Base-by-base conservation (phyloP, 1,139 yeast genomes). In the Nakaseomyces kungkrabaensis region DNA sequence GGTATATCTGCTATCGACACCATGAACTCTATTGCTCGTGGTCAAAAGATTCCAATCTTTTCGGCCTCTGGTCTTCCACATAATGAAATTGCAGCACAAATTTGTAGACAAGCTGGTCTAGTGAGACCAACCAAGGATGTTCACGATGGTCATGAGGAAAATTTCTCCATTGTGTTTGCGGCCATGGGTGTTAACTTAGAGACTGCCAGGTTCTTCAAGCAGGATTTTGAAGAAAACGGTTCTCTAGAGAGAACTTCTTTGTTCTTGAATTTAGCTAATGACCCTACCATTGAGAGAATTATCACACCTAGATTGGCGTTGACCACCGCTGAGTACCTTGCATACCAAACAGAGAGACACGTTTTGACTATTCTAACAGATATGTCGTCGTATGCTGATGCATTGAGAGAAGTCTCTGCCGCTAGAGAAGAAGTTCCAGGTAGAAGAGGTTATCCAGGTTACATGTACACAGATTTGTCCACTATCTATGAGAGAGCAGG, bases 401-500 rank as follows among this genome's bases (percentile, higher is more conserved):
- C 99, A 41, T 78, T 92, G 68, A 90, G 99, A 82, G 99, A 92
- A 76, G 98, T 92, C 50, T 89, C 97, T 54, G 98, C 99, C 54
- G 99, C 99, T 48, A 87, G 99, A 79, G 99, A 92, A 75, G 99
- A 92, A 75, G 99, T 92, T 46, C 99, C 99, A 66, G 99, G 99
- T 78, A 89, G 99, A 81, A 89, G 99, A 82, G 99, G 99, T 77
- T 92, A 92, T 73, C 99, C 99, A 57, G 99, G 99, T 85, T 92
- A 92, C 72, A 92, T 92, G 99, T 92, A 92, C 75, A 92, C 99
- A 48, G 98, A 92, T 83, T 87, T 92, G 77, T 86, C 97, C 50
- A 92, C 97, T 54, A 89, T 92, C 67, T 92, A 92, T 71, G 99
- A 92, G 76, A 86, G 99, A 76, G 99, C 99, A 44, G 99, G 99